Base-by-base conservation (phyloP, 495 filamentous ascomycete species). In the Penicillium coprophilum region DNA sequence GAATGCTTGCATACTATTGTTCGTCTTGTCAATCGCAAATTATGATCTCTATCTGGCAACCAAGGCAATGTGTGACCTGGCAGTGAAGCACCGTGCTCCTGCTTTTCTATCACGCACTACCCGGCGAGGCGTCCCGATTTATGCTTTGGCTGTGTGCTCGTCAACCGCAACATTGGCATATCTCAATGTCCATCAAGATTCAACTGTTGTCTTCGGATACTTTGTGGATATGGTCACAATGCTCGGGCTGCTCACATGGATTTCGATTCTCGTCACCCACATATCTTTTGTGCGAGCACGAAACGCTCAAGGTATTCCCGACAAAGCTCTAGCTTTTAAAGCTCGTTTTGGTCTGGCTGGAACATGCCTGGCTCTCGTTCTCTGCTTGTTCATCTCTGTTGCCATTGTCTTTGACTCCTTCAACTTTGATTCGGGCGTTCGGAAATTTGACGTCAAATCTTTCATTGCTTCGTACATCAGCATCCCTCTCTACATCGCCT, bases 201-300 rank as follows among this genome's bases (percentile, higher is more conserved):
- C 87, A 0, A 77, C 75, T 39, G 71, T 71, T 0, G 86, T 94
- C 0, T 96, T 94, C 62, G 77, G 72, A 6, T 91, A 91, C 73
- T 89, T 94, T 53, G 83, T 92, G 50, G 89, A 91, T 61, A 75
- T 92, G 43, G 85, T 85, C 24, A 89, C 88, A 9, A 87, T 91
- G 68, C 87, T 90, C 57, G 87, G 88, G 24, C 75, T 91, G 10
- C 50, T 80, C 17, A 72, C 72, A 4, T 80, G 90, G 89, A 84
- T 91, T 43, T 90, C 87, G 0, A 88, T 94, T 50, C 80, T 94
- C 2, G 75, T 91, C 39, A 85, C 86, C 6, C 90, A 95, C 70
- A 85, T 95, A 55, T 84, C 72, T 61, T 95, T 94, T 64, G 78
- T 89, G 28, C 78, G 79, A 4, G 90, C 85, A 3, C 85, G 89